These are phyloP conservation scores for Ascoidea rubescens DNA, from an alignment of 805 yeast species.

Conservation along the genomic window DNA sequence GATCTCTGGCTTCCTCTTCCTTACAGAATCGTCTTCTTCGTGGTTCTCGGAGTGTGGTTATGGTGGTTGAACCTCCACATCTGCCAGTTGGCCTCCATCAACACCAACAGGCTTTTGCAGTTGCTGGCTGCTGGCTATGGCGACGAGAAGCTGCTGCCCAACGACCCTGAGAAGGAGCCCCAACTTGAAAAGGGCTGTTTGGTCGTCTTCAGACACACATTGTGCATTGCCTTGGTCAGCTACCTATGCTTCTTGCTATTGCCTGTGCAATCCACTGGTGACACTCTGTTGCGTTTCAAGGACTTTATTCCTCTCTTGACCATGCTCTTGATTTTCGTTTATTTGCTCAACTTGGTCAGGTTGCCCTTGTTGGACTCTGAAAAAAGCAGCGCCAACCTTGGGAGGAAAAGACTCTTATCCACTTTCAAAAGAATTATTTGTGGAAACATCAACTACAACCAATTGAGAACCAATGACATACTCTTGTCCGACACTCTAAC, in stretches of 20 bases:
- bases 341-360: constrained; percentile 22
- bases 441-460: constrained; percentile 45
- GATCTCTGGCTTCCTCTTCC: constrained; percentile 28
- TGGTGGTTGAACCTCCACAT: constrained; percentile 36
- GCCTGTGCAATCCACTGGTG: constrained; percentile 12
- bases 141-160: constrained; percentile 12
- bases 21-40: constrained; percentile 32
- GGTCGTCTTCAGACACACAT: constrained; percentile 9
- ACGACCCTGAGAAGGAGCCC: constrained; percentile 10
- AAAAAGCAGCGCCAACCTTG: constrained; percentile 21
- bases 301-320: constrained; percentile 26
- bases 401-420: constrained; percentile 27
- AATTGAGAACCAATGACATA: constrained; percentile 62
- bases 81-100: constrained; percentile 15
- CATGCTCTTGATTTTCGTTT: constrained; percentile 20
- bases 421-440: constrained; percentile 37
- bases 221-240: constrained; percentile 15
- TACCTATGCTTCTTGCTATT: constrained; percentile 17
- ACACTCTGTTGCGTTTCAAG: constrained; percentile 14
- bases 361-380: constrained; percentile 8
- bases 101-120: constrained; percentile 30
- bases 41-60: constrained; percentile 35
- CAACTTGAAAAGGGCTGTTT: constrained; percentile 14
- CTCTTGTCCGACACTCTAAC: constrained; percentile 74
- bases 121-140: constrained; percentile 25